Base-by-base conservation (phyloP, 2,329 filamentous ascomycete species). In the Teratosphaeria viscida region DNA sequence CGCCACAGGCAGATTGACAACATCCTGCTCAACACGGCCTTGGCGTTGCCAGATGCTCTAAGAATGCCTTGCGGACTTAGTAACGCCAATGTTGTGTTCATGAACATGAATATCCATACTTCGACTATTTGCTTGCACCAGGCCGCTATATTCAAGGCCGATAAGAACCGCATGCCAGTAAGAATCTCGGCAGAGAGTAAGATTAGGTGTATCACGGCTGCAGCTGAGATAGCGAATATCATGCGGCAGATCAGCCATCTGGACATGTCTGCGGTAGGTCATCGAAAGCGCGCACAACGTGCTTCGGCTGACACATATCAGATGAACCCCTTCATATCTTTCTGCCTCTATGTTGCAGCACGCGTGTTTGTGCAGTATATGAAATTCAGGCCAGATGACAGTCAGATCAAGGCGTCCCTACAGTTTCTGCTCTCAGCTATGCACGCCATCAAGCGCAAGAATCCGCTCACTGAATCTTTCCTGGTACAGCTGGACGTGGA, bases 111-210 rank as follows among this genome's bases (percentile, higher is more conserved):
- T 70, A 90, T 99, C 35, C 92, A 97, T 72, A 96, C 94, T 0
- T 95, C 92, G 0, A 91, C 90, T 1, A 97, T 99, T 58, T 97
- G 92, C 72, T 78, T 99, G n/a, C 94, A 99, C 70, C 94, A 99
- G 76, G 94, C 92, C 2, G 94, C 94, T 29, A 97, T 99, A 23
- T 96, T 92, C 81, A 97, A 96, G 72, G 91, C 92, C 0, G 92
- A 97, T 68, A 94, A 91, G 75, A 88, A 96, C 73, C 83, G 85
- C 57, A 77, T 96, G 62, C 86, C 90, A 0, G 78, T 82, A 1
- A 86, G 87, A 19, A 86, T 96, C 54, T 86, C 89, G 63, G 85
- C 88, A 1, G 92, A 97, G 71, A 96, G 92, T 73, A 96, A 96
- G 73, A 84, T 94, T 14, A 84, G 94, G 62, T 97, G 94, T 68